Evolutionary conservation across 306 rosid species (phyloP).

Genomic region (Trifolium dubium): DNA sequence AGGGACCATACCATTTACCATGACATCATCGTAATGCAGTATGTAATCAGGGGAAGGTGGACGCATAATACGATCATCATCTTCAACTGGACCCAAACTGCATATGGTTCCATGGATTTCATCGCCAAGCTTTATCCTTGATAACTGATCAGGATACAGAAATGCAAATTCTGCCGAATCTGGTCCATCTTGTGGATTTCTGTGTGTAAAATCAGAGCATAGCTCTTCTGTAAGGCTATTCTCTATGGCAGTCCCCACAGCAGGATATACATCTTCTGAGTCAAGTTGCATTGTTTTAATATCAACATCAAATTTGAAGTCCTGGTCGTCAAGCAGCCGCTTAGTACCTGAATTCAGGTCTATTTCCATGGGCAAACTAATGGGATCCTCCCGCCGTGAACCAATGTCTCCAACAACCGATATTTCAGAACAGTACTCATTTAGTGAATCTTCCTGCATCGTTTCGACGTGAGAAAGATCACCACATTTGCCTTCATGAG

Average conservation of each 20-base stretch:
- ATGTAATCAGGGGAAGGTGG: conserved; percentile 42
- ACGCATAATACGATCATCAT: conserved; percentile 44
- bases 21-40: conserved; percentile 39
- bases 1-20: conserved; percentile 37
- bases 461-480: conserved; percentile 43
- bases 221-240: conserved; percentile 44
- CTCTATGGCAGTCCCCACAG: conserved; percentile 38
- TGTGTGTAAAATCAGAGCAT: conserved; percentile 39
- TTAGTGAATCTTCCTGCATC: conserved; percentile 45
- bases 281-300: conserved; percentile 42
- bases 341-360: conserved; percentile 39
- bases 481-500: conserved; percentile 46
- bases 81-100: conserved; percentile 44
- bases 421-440: conserved; percentile 47
- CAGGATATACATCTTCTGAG: conserved; percentile 49
- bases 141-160: conserved; percentile 40
- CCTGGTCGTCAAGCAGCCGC: conserved; percentile 36
- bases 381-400: conserved; percentile 49
- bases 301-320: conserved; percentile 43
- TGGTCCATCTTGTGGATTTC: conserved; percentile 47
- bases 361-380: conserved; percentile 44
- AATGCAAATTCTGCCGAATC: conserved; percentile 44
- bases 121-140: conserved; percentile 40
- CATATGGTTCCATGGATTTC: conserved; percentile 47
- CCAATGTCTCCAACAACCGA: conserved; percentile 40